Conservation (phyloP, 2,329 filamentous ascomycete genomes). For the Monosporascus sp. region DNA sequence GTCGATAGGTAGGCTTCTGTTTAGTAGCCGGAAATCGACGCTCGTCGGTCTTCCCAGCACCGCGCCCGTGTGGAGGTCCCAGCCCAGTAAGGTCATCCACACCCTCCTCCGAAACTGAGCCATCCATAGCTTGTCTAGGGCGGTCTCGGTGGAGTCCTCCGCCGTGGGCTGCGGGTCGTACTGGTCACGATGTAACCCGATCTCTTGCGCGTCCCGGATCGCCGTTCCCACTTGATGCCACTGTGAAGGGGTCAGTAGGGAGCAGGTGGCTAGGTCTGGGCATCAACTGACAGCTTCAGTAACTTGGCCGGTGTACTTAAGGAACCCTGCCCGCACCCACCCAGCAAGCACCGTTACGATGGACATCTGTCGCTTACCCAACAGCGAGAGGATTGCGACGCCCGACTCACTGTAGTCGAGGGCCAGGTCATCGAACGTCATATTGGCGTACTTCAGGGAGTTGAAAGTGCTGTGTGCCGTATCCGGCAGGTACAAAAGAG, state of each 20-base stretch:
- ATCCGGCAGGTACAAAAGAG: conserved; percentile 47
- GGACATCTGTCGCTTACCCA: conserved; percentile 53
- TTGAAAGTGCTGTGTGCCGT: conserved; percentile 45
- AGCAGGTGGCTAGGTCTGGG: conserved; percentile 6
- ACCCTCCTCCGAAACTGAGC: conserved; percentile 50
- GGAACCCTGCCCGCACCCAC: conserved; percentile 49
- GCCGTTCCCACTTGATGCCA: conserved; percentile 52
- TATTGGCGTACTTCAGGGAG: conserved; percentile 53
- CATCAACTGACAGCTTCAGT: conserved; percentile 45
- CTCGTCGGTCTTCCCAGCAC: conserved; percentile 52
- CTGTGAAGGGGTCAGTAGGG: conserved; percentile 20
- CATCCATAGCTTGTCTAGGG: conserved; percentile 53
- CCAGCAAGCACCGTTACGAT: conserved; percentile 52
- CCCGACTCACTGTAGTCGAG: conserved; percentile 57
- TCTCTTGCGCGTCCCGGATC: conserved; percentile 58
- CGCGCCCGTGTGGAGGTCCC: conserved; percentile 50
- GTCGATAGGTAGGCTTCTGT: conserved; percentile 49
- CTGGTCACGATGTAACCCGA: conserved; percentile 52
- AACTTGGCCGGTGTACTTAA: conserved; percentile 55
- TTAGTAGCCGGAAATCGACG: conserved; percentile 43
- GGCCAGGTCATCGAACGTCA: conserved; percentile 57
- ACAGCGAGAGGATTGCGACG: conserved; percentile 44
- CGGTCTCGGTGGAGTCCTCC: conserved; percentile 38
- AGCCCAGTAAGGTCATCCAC: conserved; percentile 50
- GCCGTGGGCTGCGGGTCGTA: conserved; percentile 45